phyloP scores from a whole-genome alignment of 768 basidiomycete genomes.

The Pulveroboletus frians region DNA sequence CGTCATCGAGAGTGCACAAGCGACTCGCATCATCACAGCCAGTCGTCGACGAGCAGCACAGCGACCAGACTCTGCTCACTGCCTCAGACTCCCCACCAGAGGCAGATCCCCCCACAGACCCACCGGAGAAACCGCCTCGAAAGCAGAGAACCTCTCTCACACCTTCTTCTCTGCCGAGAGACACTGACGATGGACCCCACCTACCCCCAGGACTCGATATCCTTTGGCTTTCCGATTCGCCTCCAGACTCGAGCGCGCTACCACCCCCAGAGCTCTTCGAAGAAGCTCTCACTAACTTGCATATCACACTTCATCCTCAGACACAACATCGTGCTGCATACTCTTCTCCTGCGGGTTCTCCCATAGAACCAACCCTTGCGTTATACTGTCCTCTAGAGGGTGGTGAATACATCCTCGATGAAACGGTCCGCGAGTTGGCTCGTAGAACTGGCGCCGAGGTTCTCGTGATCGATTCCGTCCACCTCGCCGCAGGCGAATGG shows the following conservation, averaged over 20 bases:
- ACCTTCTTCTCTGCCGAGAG: conserved; percentile 9
- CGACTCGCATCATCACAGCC: conserved; percentile 25
- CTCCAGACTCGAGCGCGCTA: conserved; percentile 30
- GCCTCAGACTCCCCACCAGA: conserved; percentile 25
- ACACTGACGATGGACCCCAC: conserved; percentile 33
- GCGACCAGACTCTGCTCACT: conserved; percentile 5
- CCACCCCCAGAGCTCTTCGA: conserved; percentile 75
- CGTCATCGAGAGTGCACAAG: conserved; percentile 17
- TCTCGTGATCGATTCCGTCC: conserved; percentile 75
- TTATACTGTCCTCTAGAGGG: conserved; percentile 81
- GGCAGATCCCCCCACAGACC: conserved; percentile 16
- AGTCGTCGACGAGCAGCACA: conserved; percentile 10
- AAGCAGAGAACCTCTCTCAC: conserved; percentile 11
- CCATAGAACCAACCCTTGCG: conserved; percentile 75
- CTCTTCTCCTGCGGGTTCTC: conserved; percentile 46
- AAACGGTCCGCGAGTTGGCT: conserved; percentile 75
- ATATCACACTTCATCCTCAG: conserved; percentile 75
- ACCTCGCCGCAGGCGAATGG: conserved; percentile 84
- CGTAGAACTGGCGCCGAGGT: conserved; percentile 72
- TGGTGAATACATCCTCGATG: conserved; percentile 76
- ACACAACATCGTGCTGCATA: conserved; percentile 72
- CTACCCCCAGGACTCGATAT: conserved; percentile 56
- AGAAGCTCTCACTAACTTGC: conserved; percentile 68
- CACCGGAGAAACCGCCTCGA: conserved; percentile 25
- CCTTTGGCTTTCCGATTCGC: conserved; percentile 55